These are phyloP conservation scores for Paracamarosporium sp. DNA, from an alignment of 2,329 filamentous ascomycete genomes.

Conservation along the genomic window DNA sequence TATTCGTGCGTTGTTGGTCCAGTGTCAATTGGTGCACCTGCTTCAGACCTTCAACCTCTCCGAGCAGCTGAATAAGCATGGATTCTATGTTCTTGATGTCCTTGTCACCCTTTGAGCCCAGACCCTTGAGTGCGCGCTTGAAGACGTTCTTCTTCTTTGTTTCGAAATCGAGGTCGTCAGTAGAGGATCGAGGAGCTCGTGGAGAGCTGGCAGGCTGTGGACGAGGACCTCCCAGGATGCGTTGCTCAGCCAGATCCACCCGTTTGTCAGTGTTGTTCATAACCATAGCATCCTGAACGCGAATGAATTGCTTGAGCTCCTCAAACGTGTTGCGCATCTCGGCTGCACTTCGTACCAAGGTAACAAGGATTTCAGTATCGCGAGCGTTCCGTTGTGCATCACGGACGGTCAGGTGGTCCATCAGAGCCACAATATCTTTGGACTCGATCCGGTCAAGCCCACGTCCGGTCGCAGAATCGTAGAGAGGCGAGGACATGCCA, in stretches of 20 bases:
- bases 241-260: conserved; percentile 84
- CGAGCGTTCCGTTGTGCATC: conserved; percentile 95
- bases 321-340: conserved; percentile 98
- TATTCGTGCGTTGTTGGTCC: conserved; percentile 50
- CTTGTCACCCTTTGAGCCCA: conserved; percentile 85
- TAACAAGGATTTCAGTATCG: conserved; percentile 95
- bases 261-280: conserved; percentile 87
- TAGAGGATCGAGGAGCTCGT: conserved; percentile 61
- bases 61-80: conserved; percentile 83
- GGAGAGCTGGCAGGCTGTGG: conserved; percentile 74
- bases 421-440: conserved; percentile 93
- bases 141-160: conserved; percentile 94
- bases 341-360: conserved; percentile 88
- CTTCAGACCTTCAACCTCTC: conserved; percentile 79
- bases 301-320: conserved; percentile 91
- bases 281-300: conserved; percentile 87
- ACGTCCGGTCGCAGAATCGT: conserved; percentile 85
- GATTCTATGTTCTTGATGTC: conserved; percentile 79
- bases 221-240: conserved; percentile 82
- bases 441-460: conserved; percentile 93
- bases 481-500: conserved; percentile 86
- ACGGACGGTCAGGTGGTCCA: conserved; percentile 97
- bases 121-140: conserved; percentile 86
- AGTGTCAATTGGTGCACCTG: conserved; percentile 44
- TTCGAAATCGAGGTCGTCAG: conserved; percentile 63